Evolutionary conservation across 495 filamentous ascomycete species (phyloP).

Genomic region (Daldinia vernicosa): DNA sequence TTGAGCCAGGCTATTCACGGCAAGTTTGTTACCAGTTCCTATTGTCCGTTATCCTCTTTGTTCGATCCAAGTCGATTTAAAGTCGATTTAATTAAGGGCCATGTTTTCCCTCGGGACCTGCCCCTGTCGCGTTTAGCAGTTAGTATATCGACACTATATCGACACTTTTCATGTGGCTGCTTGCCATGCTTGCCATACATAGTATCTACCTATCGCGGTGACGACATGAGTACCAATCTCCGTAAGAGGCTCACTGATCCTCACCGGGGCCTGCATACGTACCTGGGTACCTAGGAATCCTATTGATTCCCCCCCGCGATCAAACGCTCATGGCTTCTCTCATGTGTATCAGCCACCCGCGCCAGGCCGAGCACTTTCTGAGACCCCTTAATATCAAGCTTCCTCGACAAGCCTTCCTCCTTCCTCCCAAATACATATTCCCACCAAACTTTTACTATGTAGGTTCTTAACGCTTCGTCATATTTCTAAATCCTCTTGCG

Average conservation of each 20-base stretch:
- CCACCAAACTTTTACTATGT: neutral
- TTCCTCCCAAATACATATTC: neutral
- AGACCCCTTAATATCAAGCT: constrained; percentile 35
- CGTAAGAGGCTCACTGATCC: constrained; percentile 10
- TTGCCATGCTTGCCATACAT: too few relatives aligned
- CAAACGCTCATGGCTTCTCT: neutral
- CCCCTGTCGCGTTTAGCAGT: neutral
- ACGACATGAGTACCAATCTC: constrained; percentile 27
- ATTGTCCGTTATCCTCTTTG: constrained; percentile 4
- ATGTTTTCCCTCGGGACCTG: neutral
- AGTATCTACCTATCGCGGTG: constrained; percentile 29
- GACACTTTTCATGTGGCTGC: constrained; percentile 13
- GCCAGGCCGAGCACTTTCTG: constrained; percentile 19
- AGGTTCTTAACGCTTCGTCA: constrained; percentile 25
- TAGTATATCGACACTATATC: neutral
- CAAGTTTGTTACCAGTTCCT: constrained; percentile 26
- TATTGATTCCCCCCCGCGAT: constrained; percentile 26
- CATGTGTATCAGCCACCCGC: constrained; percentile 28
- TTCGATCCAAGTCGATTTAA: constrained; percentile 3
- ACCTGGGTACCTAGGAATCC: constrained; percentile 3
- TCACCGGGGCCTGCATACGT: constrained; percentile 18
- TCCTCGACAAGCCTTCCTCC: neutral
- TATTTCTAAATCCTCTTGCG: constrained; percentile 35
- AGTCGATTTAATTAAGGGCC: constrained; percentile 7
- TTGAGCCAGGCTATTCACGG: constrained; percentile 28